Conservation (phyloP, 1,139 yeast species). For the Sugiyamaella xylanicola region DNA sequence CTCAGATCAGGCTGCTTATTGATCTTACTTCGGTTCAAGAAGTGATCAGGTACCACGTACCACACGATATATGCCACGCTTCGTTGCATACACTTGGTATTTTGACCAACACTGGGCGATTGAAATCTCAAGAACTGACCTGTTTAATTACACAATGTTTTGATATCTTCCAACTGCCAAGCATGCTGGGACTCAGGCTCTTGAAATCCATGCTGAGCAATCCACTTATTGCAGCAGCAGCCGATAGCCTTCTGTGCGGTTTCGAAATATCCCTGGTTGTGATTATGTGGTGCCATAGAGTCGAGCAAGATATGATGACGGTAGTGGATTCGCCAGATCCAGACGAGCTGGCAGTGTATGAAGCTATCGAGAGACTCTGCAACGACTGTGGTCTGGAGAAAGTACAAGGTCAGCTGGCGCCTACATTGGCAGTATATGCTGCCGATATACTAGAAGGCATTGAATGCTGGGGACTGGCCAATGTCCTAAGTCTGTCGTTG, state of each 20-base stretch:
- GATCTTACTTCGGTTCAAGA: constrained; percentile 33
- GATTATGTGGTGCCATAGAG: constrained; percentile 41
- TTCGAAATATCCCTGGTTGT: constrained; percentile 37
- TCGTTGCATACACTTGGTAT: constrained; percentile 27
- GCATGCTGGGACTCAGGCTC: constrained; percentile 31
- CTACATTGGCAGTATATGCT: constrained; percentile 35
- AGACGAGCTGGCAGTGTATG: constrained; percentile 30
- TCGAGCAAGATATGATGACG: constrained; percentile 31
- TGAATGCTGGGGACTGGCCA: constrained; percentile 39
- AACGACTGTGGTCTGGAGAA: constrained; percentile 33
- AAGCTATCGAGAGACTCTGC: constrained; percentile 31
- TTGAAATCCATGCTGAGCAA: constrained; percentile 30
- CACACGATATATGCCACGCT: constrained; percentile 35
- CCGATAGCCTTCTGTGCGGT: constrained; percentile 34
- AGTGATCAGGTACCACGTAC: constrained; percentile 34
- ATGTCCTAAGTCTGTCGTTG: constrained; percentile 34
- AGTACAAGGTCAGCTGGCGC: constrained; percentile 35
- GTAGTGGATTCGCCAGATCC: constrained; percentile 27
- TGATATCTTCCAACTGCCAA: constrained; percentile 33
- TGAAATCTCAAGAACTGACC: constrained; percentile 30
- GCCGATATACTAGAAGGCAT: constrained; percentile 38
- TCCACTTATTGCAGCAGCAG: constrained; percentile 30
- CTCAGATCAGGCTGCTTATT: constrained; percentile 33
- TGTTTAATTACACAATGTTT: constrained; percentile 33
- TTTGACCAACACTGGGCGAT: constrained; percentile 27